Evolutionary conservation across 176 grass and related monocot species (phyloP).

Genomic region (Thalia dealbata): DNA sequence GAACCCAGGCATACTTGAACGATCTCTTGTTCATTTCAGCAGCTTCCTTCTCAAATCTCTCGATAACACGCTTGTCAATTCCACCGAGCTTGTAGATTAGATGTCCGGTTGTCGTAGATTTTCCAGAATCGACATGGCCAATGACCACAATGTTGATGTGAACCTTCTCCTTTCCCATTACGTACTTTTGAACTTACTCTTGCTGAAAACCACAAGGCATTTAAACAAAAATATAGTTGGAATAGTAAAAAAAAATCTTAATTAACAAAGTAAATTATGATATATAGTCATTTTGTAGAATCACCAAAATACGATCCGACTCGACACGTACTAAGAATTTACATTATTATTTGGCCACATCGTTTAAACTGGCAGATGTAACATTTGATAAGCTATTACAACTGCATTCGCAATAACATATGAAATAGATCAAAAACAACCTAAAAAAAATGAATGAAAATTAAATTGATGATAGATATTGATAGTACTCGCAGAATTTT

Average conservation of each 20-base stretch:
- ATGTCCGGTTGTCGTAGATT: constrained; percentile 4
- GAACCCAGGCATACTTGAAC: constrained; percentile 3
- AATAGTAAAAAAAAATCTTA: background rate
- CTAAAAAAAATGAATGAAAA: too few species aligned
- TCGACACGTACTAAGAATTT: too few species aligned
- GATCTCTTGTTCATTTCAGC: constrained; percentile 10
- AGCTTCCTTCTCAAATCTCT: constrained; percentile 12
- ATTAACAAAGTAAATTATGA: too few species aligned
- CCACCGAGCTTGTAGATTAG: constrained; percentile 7
- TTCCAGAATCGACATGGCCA: constrained; percentile 10
- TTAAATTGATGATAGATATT: too few species aligned
- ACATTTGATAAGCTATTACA: too few species aligned
- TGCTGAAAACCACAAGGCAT: background rate
- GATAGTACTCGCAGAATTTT: too few species aligned
- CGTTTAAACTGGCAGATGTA: too few species aligned
- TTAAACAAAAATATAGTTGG: background rate
- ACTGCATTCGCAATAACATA: too few species aligned
- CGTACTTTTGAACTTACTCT: background rate
- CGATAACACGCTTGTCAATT: constrained; percentile 8
- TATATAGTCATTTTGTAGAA: too few species aligned
- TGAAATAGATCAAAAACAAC: too few species aligned
- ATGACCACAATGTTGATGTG: constrained; percentile 5
- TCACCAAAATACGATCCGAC: too few species aligned
- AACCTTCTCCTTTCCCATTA: constrained; percentile 14
- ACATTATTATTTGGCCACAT: too few species aligned